These are phyloP conservation scores for Volvox africanus DNA, from an alignment of 139 green algal species.

Conservation along the genomic window DNA sequence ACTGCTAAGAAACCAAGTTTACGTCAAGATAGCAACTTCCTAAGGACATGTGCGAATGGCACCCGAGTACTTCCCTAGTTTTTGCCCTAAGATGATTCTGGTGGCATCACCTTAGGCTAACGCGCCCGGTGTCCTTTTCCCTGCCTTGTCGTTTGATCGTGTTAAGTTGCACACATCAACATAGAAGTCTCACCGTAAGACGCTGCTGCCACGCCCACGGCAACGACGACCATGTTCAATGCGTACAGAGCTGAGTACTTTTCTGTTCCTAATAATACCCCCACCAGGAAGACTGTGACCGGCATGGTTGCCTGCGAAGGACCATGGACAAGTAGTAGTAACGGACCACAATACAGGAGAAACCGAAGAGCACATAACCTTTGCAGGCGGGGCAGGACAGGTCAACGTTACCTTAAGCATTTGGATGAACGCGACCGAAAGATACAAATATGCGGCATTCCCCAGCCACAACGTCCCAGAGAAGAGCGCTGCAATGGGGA, in stretches of 20 bases:
- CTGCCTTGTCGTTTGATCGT: no score
- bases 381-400: neutral
- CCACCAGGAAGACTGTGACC: conserved; percentile 54
- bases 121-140: no score
- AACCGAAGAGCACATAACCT: neutral
- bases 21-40: no score
- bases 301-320: conserved; percentile 60
- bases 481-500: conserved; percentile 90
- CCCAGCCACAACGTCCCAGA: conserved; percentile 91
- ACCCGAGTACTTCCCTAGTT: no score
- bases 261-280: conserved; percentile 79
- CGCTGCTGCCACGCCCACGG: conserved; percentile 78
- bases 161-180: no score
- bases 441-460: conserved; percentile 96
- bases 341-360: neutral
- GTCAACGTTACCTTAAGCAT: conserved; percentile 88
- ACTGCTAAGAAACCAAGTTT: no score
- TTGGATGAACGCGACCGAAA: conserved; percentile 95
- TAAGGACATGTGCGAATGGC: no score
- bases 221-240: conserved; percentile 85
- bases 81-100: no score
- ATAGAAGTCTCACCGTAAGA: conserved; percentile 63
- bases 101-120: no score
- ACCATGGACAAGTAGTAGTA: neutral
- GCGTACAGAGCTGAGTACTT: conserved; percentile 58